These are phyloP conservation scores for Lipomyces sp. DNA, from an alignment of 805 yeast species.

Conservation along the genomic window DNA sequence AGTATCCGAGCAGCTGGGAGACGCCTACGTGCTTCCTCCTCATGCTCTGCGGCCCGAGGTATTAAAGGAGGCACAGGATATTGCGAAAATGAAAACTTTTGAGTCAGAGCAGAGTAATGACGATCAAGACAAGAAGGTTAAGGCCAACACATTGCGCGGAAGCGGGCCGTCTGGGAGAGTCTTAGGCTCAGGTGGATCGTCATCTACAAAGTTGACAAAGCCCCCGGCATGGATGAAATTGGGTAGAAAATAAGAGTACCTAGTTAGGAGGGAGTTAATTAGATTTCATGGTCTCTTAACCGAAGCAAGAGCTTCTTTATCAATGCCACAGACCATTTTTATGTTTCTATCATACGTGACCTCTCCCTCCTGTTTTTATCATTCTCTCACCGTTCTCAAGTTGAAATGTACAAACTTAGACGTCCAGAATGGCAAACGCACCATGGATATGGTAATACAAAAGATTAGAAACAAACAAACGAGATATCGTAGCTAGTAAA, in stretches of 20 bases:
- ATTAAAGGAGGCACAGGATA: constrained; percentile 19
- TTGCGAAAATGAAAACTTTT: constrained; percentile 11
- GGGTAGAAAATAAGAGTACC: constrained; percentile 12
- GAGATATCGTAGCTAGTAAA: too few species aligned
- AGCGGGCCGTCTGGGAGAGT: constrained; percentile 8
- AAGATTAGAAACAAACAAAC: too few species aligned
- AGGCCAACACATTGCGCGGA: constrained; percentile 9
- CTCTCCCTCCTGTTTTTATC: too few species aligned
- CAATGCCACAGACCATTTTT: too few species aligned
- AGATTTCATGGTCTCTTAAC: too few species aligned
- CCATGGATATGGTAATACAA: too few species aligned
- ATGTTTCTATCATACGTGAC: too few species aligned
- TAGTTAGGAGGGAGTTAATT: not conserved
- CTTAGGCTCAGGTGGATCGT: constrained; percentile 6
- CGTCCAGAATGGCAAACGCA: too few species aligned
- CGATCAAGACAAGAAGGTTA: constrained; percentile 10
- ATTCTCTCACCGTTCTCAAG: too few species aligned
- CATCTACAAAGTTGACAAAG: constrained; percentile 14
- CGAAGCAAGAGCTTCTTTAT: too few species aligned
- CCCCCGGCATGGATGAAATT: constrained; percentile 27
- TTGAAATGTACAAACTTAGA: too few species aligned
- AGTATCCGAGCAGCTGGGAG: constrained; percentile 30
- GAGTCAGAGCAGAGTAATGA: constrained; percentile 10
- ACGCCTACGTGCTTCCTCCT: constrained; percentile 9
- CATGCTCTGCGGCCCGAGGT: constrained; percentile 22